Evolutionary conservation across 768 basidiomycete species (phyloP).

Genomic region (Rhodotorula diobovata): DNA sequence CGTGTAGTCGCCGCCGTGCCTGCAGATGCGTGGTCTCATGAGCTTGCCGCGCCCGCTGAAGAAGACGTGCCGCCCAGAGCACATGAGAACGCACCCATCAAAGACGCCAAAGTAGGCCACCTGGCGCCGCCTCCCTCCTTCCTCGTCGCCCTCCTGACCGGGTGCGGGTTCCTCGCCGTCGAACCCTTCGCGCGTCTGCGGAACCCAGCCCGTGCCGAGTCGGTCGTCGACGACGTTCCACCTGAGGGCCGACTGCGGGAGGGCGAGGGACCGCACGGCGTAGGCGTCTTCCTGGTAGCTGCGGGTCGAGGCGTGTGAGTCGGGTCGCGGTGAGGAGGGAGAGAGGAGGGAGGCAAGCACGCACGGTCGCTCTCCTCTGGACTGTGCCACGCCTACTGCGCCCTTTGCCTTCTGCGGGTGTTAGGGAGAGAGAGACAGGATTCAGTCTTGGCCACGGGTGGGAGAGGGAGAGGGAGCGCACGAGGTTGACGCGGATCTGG

Average conservation of each 20-base stretch:
- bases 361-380: constrained; percentile 42
- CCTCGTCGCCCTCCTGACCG: background rate
- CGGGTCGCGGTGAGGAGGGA: background rate
- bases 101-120: constrained; percentile 41
- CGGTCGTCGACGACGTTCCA: constrained; percentile 34
- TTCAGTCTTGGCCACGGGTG: background rate
- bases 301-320: background rate
- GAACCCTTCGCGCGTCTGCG: constrained; percentile 26
- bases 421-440: rapidly evolving
- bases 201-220: constrained; percentile 24
- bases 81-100: constrained; percentile 32
- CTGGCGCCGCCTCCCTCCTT: constrained; percentile 23
- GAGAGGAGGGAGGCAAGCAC: background rate
- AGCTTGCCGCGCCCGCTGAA: too few relatives aligned
- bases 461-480: background rate
- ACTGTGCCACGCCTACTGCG: constrained; percentile 34
- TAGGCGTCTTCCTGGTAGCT: constrained; percentile 43
- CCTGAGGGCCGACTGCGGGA: constrained; percentile 27
- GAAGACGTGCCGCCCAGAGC: too few relatives aligned
- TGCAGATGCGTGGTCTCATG: background rate
- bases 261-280: constrained; percentile 28
- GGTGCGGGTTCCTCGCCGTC: constrained; percentile 7
- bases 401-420: constrained; percentile 16
- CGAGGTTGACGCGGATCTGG: constrained; percentile 30
- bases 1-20: constrained; percentile 37